phyloP scores from a whole-genome alignment of 805 yeast genomes.

The Saturnispora saitoi region DNA sequence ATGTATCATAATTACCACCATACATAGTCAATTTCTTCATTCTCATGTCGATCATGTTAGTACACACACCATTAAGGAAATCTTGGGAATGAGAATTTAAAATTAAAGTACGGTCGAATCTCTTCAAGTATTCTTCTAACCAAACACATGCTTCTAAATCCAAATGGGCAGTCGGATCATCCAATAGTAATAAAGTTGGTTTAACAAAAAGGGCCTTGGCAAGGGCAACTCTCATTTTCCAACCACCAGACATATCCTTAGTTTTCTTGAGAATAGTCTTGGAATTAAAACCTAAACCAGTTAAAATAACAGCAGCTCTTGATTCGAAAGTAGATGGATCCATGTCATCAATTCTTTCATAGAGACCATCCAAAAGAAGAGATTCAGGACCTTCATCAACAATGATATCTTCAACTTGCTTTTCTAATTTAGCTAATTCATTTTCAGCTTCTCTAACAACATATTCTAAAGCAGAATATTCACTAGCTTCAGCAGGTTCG shows the following conservation, averaged over 20 bases:
- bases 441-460: constrained; percentile 95
- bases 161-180: constrained; percentile 99
- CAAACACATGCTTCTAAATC: constrained; percentile 99
- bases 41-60: constrained; percentile 98
- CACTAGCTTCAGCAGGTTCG: constrained; percentile 96
- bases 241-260: constrained; percentile 99
- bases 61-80: constrained; percentile 97
- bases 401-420: constrained; percentile 79
- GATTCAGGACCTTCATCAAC: constrained; percentile 93
- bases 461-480: constrained; percentile 85
- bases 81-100: constrained; percentile 97
- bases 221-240: constrained; percentile 99
- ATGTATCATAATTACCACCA: constrained; percentile 99
- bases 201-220: constrained; percentile 97
- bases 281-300: constrained; percentile 94
- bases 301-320: constrained; percentile 90
- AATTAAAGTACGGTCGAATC: constrained; percentile 88
- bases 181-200: constrained; percentile 88
- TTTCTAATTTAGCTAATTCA: constrained; percentile 86
- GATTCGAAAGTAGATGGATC: constrained; percentile 95
- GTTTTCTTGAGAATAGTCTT: constrained; percentile 86
- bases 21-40: constrained; percentile 59
- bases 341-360: constrained; percentile 92
- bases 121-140: constrained; percentile 95
- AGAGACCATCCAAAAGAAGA: constrained; percentile 72